Conservation (phyloP, 2,329 filamentous ascomycete species). For the Pseudogymnoascus sp. region DNA sequence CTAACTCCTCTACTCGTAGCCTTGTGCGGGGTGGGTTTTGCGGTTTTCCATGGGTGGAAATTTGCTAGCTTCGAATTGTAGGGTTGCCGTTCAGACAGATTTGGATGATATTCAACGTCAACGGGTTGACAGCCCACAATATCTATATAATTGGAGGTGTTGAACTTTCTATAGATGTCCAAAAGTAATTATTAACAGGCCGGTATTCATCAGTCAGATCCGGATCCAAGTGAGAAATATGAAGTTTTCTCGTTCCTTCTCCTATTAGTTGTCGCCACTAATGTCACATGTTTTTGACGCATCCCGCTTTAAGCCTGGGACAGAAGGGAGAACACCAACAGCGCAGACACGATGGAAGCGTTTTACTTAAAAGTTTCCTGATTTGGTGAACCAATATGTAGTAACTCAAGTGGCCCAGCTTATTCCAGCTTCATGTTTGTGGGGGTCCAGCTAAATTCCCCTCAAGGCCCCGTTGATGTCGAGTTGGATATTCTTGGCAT, state of each 20-base stretch:
- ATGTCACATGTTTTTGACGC: background rate
- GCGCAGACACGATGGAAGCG: background rate
- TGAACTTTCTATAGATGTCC: background rate
- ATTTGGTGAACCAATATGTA: background rate
- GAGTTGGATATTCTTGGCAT: background rate
- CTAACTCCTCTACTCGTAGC: constrained; percentile 5
- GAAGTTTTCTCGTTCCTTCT: background rate
- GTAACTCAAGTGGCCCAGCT: background rate
- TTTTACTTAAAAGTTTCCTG: background rate
- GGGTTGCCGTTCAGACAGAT: constrained; percentile 9
- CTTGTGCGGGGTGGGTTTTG: constrained; percentile 1
- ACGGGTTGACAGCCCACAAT: background rate
- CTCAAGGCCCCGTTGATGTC: background rate
- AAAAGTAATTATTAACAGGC: background rate
- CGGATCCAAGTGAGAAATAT: background rate
- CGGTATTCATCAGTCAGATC: background rate
- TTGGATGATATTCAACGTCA: background rate
- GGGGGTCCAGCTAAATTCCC: background rate
- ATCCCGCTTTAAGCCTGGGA: background rate
- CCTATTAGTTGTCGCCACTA: background rate
- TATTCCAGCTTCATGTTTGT: background rate
- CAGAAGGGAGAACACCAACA: background rate
- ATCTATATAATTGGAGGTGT: background rate
- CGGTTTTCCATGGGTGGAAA: constrained; percentile 3
- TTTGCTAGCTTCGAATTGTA: constrained; percentile 12